Base-by-base conservation (phyloP, 352 stramenopile genomes). In the Globisporangium viniferum region DNA sequence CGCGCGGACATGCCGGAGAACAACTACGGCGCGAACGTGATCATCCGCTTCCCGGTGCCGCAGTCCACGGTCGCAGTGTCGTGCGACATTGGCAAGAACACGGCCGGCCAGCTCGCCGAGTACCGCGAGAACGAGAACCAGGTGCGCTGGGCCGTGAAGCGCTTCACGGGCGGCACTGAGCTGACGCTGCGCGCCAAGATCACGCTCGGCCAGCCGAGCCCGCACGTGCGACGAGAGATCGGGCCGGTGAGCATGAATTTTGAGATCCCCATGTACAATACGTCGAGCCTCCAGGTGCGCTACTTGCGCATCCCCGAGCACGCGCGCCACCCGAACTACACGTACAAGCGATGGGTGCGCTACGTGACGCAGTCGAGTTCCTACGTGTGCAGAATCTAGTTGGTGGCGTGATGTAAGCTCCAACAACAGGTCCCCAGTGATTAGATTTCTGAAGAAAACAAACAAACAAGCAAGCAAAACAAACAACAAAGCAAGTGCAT, bases 241-340 rank as follows among this genome's bases (percentile, higher is more conserved):
- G 97, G 97, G 12, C 97, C 97, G 35, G 95, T 99, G 66, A 98
- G 95, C 70, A 98, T 99, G 89, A 98, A 97, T 77, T 99, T 99
- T 91, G 97, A 99, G 80, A 99, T 99, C 67, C 98, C 98, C 61
- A 99, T 99, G 97, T 99, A 99, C 85, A 99, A 99, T 89, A 98
- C 98, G 48, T 99, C 95, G 61, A 98, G 96, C 78, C 82, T 99
- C 58, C 95, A 99, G 75, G 96, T 99, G 72, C 90, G 96, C 62
- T 99, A 99, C 80, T 77, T 99, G 69, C 91, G 96, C 73, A 99
- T 99, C 75, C 95, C 95, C 2, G 97, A 99, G 69, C 90, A 97
- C 73, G 95, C 84, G 62, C 85, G 85, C 62, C 84, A 98, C 77
- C 97, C 96, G 60, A 98, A 97, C 73, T 99, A 99, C 84, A 98